Percentiles rank a stretch among this genome's conserved stretches.
These are phyloP conservation scores for Suillus hirtellus DNA, from an alignment of 768 basidiomycete species.

Conservation along the genomic window DNA sequence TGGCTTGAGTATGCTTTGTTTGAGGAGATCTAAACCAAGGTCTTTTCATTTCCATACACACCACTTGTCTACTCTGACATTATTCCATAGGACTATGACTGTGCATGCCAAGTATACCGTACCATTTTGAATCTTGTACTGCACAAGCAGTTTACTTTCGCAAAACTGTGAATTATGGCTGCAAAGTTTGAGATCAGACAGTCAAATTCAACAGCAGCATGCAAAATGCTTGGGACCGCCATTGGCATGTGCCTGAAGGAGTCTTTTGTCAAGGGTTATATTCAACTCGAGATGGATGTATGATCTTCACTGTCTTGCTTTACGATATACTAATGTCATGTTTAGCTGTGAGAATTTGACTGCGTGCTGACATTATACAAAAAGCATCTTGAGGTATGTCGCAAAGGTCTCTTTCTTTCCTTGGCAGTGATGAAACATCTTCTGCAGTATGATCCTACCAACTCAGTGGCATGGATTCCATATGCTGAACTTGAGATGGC, in stretches of 20 bases:
- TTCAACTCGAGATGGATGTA: slow-evolving; percentile 90
- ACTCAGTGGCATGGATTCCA: slow-evolving; percentile 94
- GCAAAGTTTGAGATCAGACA: slow-evolving; percentile 90
- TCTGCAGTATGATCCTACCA: slow-evolving; percentile 78
- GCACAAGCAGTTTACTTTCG: slow-evolving; percentile 96
- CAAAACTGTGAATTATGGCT: slow-evolving; percentile 95
- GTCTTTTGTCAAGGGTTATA: slow-evolving; percentile 92
- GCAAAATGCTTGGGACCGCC: slow-evolving; percentile 85
- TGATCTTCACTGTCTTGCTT: slow-evolving; percentile 20
- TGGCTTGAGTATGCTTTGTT: slow-evolving; percentile 97
- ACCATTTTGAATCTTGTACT: slow-evolving; percentile 88
- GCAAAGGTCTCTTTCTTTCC: not conserved
- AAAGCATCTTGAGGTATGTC: slow-evolving; percentile 85
- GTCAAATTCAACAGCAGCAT: slow-evolving; percentile 77
- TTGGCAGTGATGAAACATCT: slow-evolving; percentile 7
- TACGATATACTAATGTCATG: slow-evolving; percentile 13
- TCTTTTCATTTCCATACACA: slow-evolving; percentile 29
- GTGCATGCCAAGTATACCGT: slow-evolving; percentile 90
- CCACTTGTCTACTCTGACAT: slow-evolving; percentile 3
- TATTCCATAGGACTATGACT: slow-evolving; percentile 66
- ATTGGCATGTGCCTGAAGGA: slow-evolving; percentile 98
- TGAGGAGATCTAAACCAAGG: slow-evolving; percentile 95
- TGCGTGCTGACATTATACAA: slow-evolving; percentile 88
- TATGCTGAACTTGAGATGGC: slow-evolving; percentile 90
- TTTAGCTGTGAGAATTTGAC: slow-evolving; percentile 90